Base-by-base conservation (phyloP, 345 rosid genomes). In the Aegle marmelos region DNA sequence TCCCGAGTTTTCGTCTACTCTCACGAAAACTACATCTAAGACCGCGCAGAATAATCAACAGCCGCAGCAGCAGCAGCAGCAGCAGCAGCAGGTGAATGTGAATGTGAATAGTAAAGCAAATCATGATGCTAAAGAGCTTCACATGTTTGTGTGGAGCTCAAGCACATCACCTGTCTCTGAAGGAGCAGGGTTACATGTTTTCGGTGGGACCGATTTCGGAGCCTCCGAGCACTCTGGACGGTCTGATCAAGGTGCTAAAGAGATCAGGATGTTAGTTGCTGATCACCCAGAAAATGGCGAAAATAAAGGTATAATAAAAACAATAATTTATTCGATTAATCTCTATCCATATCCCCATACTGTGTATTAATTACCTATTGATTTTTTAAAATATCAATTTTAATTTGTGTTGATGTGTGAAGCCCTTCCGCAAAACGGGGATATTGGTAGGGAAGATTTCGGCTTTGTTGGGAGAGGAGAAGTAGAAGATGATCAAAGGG, bases 61-160 rank as follows among this genome's bases (percentile, higher is more conserved):
- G 69, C 67, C 64, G 4, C 39, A 82, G 22, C 87, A 37, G 50
- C 87, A 34, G 37, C 86, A 57, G 57, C 78, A 68, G 24, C 78
- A 13, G 11, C 80, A 50, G 37, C 85, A 71, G 22, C 76, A 79
- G n/a, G 81, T 59, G 64, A 24, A 62, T 34, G 31, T 79, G 28
- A 76, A 73, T 37, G 71, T 70, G 53, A 82, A 82, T 37, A 83
- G 50, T 21, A 92, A 92, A 82, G 85, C 84, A 30, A 90, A 85
- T 68, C 92, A 91, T 70, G 97, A 93, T 36, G 94, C 96, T 1
- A 93, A 86, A 86, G 99, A 96, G 85, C 90, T 94, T 37, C 98
- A 96, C 86, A 96, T 96, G 99, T 96, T 96, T 63, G 98, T 96
- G 11, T 96, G 99, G 99, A 94, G 99, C 88, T 92, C 99, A 0